Percentiles rank a stretch among this genome's conserved stretches.
Evolutionary conservation across 768 basidiomycete genomes (phyloP).

Genomic region (Rhodosporidiobolus sp.): DNA sequence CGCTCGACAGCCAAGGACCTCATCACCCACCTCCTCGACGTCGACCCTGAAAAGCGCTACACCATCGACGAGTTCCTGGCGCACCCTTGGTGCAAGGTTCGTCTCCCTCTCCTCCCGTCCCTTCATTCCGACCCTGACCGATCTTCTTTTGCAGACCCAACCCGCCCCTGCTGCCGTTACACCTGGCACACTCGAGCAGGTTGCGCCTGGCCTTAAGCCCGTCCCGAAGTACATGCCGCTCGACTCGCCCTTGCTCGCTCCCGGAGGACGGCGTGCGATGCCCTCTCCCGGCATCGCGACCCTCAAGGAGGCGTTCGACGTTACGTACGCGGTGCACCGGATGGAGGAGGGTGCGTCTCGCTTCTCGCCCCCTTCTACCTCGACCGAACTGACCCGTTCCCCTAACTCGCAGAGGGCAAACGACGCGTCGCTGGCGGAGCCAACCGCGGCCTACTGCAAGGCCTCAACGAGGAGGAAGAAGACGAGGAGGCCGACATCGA

Average conservation of each 20-base stretch:
- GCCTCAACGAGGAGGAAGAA: slow-evolving; percentile 83
- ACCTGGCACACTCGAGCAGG: slow-evolving; percentile 47
- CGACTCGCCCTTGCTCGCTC: slow-evolving; percentile 86
- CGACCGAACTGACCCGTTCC: no score
- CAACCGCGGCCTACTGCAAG: slow-evolving; percentile 65
- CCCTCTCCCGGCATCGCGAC: slow-evolving; percentile 88
- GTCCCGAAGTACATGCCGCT: slow-evolving; percentile 49
- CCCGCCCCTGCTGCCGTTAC: slow-evolving; percentile 62
- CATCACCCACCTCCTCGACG: slow-evolving; percentile 88
- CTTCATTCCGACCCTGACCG: not conserved
- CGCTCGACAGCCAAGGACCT: slow-evolving; percentile 80
- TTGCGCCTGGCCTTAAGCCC: slow-evolving; percentile 51
- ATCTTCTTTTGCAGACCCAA: slow-evolving; percentile 34
- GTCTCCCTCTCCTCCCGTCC: not conserved
- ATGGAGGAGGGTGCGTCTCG: slow-evolving; percentile 70
- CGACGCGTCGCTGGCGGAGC: slow-evolving; percentile 74
- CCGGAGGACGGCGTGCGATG: slow-evolving; percentile 66
- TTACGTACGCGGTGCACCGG: slow-evolving; percentile 96
- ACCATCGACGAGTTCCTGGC: slow-evolving; percentile 96
- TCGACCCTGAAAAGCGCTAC: slow-evolving; percentile 90
- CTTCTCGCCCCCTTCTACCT: no score
- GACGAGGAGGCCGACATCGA: slow-evolving; percentile 62
- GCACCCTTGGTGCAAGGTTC: slow-evolving; percentile 85
- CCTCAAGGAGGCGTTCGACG: slow-evolving; percentile 96
- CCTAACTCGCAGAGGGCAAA: slow-evolving; percentile 60